Evolutionary conservation across 1,284 basidiomycete species (phyloP), one percentile per base, ranked within the genome.

Genomic region (Hemileia vastatrix): DNA sequence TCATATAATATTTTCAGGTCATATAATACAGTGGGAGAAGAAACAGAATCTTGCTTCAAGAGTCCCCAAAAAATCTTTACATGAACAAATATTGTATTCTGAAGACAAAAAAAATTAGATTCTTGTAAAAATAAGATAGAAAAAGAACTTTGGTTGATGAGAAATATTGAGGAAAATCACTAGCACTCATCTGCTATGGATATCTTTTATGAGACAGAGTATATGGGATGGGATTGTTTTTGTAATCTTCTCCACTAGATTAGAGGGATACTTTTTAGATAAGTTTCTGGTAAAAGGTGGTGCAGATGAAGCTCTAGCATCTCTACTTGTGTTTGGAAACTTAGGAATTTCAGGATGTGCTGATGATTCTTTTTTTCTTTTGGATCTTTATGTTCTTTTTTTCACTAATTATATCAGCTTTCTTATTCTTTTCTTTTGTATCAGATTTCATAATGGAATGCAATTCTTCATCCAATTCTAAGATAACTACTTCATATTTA

Each of bases 21-120:
- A 6, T 1, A 11, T 23, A 27, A 27, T 6, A 19, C 21, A 21
- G 54, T 36, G 24, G 54, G 4, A 23, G 31, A 9, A n/a, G 54
- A 43, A 43, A 56, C 54, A 6, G 18, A 27, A 23, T 56, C 23
- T 11, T 43, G 19, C 40, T 56, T 56, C 2, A 56, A 45, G 6
- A 56, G 43, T 5, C 54, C 54, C 54, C 54, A 56, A 13, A 56
- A 21, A 11, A 56, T 45, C 27, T 56, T 56, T 5, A 56, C 27
- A 27, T 56, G 54, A 23, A 56, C 19, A 56, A 45, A 56, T 13
- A 56, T 13, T 15, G 54, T 43, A 5, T 44, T 45, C 54, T 56
- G 24, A 11, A 19, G 8, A 18, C n/a, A 45, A 45, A 21, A 23
- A 23, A 6, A 24, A 13, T 19, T 3, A 31, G 40, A 13, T 45